phyloP scores from a whole-genome alignment of 192 early-diverging fungal species.

The Entomortierella chlamydospora region DNA sequence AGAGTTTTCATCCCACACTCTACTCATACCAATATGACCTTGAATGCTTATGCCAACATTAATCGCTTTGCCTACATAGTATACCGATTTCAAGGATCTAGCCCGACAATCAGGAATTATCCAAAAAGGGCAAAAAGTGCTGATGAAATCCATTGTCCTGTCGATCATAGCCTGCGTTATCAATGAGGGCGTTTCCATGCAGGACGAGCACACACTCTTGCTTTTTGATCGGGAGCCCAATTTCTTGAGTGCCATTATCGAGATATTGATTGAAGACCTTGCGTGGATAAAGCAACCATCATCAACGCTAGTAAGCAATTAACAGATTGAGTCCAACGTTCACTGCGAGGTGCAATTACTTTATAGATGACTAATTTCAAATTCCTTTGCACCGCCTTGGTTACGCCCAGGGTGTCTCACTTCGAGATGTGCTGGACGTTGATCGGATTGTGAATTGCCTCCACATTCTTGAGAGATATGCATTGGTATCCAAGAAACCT shows the following conservation, averaged over 20 bases:
- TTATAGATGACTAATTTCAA: neutral
- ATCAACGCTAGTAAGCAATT: conserved; percentile 19
- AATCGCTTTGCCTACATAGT: conserved; percentile 1
- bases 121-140: conserved; percentile 36
- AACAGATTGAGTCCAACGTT: neutral
- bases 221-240: conserved; percentile 16
- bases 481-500: conserved; percentile 23
- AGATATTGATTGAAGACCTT: conserved; percentile 27
- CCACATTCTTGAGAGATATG: conserved; percentile 35
- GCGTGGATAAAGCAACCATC: conserved; percentile 41
- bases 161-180: conserved; percentile 13
- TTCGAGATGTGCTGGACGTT: conserved; percentile 37
- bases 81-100: conserved; percentile 39
- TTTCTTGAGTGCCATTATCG: conserved; percentile 15
- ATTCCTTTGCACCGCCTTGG: neutral
- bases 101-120: conserved; percentile 33
- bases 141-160: conserved; percentile 34
- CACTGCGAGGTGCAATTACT: neutral
- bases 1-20: no score
- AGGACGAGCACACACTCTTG: conserved; percentile 4
- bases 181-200: neutral
- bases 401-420: conserved; percentile 5
- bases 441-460: conserved; percentile 41
- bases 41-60: no score
- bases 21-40: no score